Base-by-base conservation (phyloP, 2,329 filamentous ascomycete genomes). In the Trichoderma koningiopsis region DNA sequence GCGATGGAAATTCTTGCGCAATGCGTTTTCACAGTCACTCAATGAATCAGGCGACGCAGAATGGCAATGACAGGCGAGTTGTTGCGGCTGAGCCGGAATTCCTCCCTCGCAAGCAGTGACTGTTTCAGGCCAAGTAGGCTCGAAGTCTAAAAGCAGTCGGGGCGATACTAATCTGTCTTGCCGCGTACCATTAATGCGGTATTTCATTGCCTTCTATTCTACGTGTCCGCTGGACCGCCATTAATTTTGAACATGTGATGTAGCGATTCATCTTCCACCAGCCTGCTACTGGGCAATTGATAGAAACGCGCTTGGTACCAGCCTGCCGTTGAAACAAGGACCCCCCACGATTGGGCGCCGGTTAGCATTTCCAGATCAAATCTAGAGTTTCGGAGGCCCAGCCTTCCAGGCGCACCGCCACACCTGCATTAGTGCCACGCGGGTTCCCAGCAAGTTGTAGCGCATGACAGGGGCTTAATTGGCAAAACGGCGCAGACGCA, bases 371-470 rank as follows among this genome's bases (percentile, higher is more conserved):
- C 55, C 40, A 67, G 67, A 64, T 69, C 60, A 57, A 69, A 69
- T 57, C 67, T 58, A 69, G 29, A 61, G 55, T 53, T 67, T 59
- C 63, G 33, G 55, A 59, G n/a, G 55, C 55, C 62, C 68, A 70
- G 49, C 59, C 59, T 65, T 29, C 62, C 67, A 69, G 68, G 55
- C 55, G 77, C 77, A 79, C 77, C 77, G 77, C 77, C 77, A 79
- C 77, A 76, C 75, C 75, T 77, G 77, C 77, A 79, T 79, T 79
- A 79, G 78, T 77, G 78, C 72, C 64, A 67, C 64, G 64, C 64
- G 64, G 64, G 64, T 59, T 67, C 64, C 64, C 64, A 67, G 64
- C 53, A 58, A 52, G 29, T 16, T 24, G 35, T 29, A 56, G 64
- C 43, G 64, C 64, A 49, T 59, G 64, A 56, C 55, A 67, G 55